Percentiles rank a stretch among this genome's conserved stretches.
These are phyloP conservation scores for Lentinula detonsa DNA, from an alignment of 768 basidiomycete genomes.

Conservation along the genomic window DNA sequence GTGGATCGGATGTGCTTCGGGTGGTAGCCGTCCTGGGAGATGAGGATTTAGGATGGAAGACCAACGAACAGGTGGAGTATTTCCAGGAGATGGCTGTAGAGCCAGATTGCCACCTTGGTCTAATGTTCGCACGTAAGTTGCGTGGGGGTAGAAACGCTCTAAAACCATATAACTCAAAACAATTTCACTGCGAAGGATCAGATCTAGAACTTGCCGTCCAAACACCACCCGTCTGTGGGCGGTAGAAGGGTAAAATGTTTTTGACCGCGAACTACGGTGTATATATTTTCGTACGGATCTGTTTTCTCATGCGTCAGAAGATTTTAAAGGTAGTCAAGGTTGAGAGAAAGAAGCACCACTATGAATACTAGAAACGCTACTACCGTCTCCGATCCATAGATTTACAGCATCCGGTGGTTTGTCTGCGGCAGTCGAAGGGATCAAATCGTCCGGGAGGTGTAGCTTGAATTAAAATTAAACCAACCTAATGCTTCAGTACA, in stretches of 20 bases:
- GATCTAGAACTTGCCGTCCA: constrained; percentile 52
- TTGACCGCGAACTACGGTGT: constrained; percentile 75
- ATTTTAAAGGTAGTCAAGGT: not conserved
- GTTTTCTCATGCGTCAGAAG: not conserved
- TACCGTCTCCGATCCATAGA: constrained; percentile 81
- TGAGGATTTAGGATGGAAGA: constrained; percentile 66
- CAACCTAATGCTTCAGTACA: constrained; percentile 75
- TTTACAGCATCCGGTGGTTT: constrained; percentile 83
- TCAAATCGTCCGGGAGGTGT: not conserved
- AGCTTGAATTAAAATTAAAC: constrained; percentile 12
- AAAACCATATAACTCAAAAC: constrained; percentile 1
- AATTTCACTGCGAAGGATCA: not conserved
- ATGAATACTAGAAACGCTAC: constrained; percentile 81
- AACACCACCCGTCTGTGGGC: constrained; percentile 82
- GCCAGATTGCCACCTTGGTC: constrained; percentile 16
- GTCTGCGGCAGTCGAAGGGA: constrained; percentile 26
- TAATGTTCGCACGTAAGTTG: constrained; percentile 47
- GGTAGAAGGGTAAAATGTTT: constrained; percentile 86
- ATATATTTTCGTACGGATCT: constrained; percentile 95
- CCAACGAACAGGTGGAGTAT: constrained; percentile 62
- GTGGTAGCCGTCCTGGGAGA: constrained; percentile 36
- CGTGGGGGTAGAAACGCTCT: constrained; percentile 66
- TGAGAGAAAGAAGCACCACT: constrained; percentile 44
- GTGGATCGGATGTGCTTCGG: constrained; percentile 56
- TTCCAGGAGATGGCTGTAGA: constrained; percentile 23